Percentiles rank a stretch among this genome's conserved stretches.
Evolutionary conservation across 2,329 filamentous ascomycete genomes (phyloP).

Genomic region (Pestalotiopsis sp.): DNA sequence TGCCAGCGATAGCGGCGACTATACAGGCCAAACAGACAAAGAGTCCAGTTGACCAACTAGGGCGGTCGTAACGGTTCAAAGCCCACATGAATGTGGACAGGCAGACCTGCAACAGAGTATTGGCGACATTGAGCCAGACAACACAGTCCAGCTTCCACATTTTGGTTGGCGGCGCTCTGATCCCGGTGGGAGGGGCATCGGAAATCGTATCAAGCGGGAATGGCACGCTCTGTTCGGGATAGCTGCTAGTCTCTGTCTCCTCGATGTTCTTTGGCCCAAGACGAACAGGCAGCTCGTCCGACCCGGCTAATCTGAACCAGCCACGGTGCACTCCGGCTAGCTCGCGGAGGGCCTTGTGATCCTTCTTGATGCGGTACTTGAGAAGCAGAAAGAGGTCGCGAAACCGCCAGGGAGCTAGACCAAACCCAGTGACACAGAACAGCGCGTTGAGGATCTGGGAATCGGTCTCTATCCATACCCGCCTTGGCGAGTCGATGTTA

Average conservation of each 20-base stretch:
- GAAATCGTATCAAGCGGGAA: constrained; percentile 66
- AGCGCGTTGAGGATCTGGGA: constrained; percentile 82
- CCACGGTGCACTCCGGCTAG: constrained; percentile 74
- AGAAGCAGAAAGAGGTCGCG: constrained; percentile 71
- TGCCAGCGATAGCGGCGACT: constrained; percentile 68
- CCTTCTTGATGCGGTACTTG: constrained; percentile 59
- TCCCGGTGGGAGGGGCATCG: constrained; percentile 70
- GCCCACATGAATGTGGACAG: constrained; percentile 85
- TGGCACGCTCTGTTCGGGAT: constrained; percentile 55
- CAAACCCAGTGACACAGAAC: constrained; percentile 87
- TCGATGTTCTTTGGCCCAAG: constrained; percentile 57
- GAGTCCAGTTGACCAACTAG: constrained; percentile 77
- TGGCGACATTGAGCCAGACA: constrained; percentile 77
- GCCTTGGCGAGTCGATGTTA: constrained; percentile 67
- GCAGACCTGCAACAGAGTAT: constrained; percentile 76
- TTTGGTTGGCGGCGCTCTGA: constrained; percentile 67
- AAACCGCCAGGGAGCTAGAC: constrained; percentile 82
- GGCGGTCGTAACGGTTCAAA: constrained; percentile 72
- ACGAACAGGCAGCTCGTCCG: constrained; percentile 56
- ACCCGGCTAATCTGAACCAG: constrained; percentile 76
- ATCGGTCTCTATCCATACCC: constrained; percentile 83
- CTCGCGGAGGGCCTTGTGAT: constrained; percentile 61
- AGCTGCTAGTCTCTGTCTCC: constrained; percentile 34
- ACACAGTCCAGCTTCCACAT: constrained; percentile 80
- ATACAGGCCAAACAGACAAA: constrained; percentile 77